Evolutionary conservation across 495 filamentous ascomycete species (phyloP).

Genomic region (Daldinia loculata): DNA sequence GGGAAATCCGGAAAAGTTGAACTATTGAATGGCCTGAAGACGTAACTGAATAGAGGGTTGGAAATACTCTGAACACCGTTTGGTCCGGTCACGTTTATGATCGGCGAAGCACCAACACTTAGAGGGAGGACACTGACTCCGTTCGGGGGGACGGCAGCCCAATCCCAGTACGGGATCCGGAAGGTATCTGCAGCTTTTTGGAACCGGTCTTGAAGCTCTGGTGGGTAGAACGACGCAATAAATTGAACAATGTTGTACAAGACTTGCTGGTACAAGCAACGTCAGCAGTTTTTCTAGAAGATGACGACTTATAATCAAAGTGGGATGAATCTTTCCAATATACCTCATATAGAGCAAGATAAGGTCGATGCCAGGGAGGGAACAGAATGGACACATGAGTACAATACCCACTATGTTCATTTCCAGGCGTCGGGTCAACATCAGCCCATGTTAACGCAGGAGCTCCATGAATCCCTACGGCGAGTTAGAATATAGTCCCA

Average conservation of each 20-base stretch:
- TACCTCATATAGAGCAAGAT: slow-evolving; percentile 74
- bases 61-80: slow-evolving; percentile 61
- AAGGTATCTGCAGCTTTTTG: slow-evolving; percentile 62
- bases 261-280: slow-evolving; percentile 58
- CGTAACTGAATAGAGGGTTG: slow-evolving; percentile 71
- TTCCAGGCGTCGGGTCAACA: slow-evolving; percentile 58
- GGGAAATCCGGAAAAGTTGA: slow-evolving; percentile 53
- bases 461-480: slow-evolving; percentile 69
- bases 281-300: slow-evolving; percentile 10
- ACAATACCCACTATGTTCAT: slow-evolving; percentile 67
- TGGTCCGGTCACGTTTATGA: slow-evolving; percentile 61
- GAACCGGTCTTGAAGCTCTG: slow-evolving; percentile 54
- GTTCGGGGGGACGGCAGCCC: slow-evolving; percentile 62
- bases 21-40: slow-evolving; percentile 63
- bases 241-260: slow-evolving; percentile 59
- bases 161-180: slow-evolving; percentile 75
- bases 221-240: slow-evolving; percentile 64
- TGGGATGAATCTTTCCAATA: slow-evolving; percentile 9
- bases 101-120: slow-evolving; percentile 54
- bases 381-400: slow-evolving; percentile 72
- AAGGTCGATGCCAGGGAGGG: slow-evolving; percentile 76
- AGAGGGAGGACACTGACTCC: slow-evolving; percentile 58
- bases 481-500: slow-evolving; percentile 26
- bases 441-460: slow-evolving; percentile 66
- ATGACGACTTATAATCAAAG: neutral